Evolutionary conservation across 768 basidiomycete species (phyloP).

Genomic region (Termitomyces bulborhizus): DNA sequence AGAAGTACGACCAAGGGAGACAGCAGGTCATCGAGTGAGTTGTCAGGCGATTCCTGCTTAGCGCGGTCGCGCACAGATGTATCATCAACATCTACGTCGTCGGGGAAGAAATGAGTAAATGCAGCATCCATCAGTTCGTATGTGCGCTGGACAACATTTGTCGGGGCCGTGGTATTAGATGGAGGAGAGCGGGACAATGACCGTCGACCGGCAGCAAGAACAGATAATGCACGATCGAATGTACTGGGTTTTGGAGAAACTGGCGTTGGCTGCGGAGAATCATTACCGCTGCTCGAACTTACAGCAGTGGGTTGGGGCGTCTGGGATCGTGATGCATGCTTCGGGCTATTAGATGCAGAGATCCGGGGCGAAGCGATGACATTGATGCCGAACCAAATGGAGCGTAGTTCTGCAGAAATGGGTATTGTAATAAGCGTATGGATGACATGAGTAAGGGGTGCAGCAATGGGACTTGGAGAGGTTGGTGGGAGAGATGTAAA

Average conservation of each 20-base stretch:
- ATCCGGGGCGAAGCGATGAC: constrained; percentile 25
- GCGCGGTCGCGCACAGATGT: constrained; percentile 45
- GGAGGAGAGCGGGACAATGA: constrained; percentile 45
- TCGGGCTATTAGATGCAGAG: constrained; percentile 28
- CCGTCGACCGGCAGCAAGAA: constrained; percentile 45
- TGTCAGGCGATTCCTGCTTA: constrained; percentile 42
- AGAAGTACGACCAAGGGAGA: constrained; percentile 74
- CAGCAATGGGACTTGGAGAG: constrained; percentile 55
- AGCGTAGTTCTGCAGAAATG: constrained; percentile 45
- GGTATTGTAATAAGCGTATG: constrained; percentile 81
- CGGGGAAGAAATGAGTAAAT: constrained; percentile 61
- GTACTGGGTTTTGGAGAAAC: constrained; percentile 33
- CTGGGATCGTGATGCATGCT: constrained; percentile 26
- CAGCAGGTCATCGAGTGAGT: constrained; percentile 69
- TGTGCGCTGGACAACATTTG: constrained; percentile 56
- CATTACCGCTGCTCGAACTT: constrained; percentile 29
- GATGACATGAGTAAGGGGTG: constrained; percentile 77
- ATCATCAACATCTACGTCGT: constrained; percentile 58
- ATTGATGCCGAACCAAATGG: constrained; percentile 54
- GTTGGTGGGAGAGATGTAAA: constrained; percentile 62
- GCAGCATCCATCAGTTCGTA: constrained; percentile 63
- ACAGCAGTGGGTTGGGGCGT: constrained; percentile 24
- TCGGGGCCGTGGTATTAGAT: constrained; percentile 24
- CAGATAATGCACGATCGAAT: constrained; percentile 54
- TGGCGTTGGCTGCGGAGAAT: constrained; percentile 25